Evolutionary conservation across 2,329 filamentous ascomycete genomes (phyloP), one percentile per base, ranked within the genome.

Genomic region (Fusarium citri): DNA sequence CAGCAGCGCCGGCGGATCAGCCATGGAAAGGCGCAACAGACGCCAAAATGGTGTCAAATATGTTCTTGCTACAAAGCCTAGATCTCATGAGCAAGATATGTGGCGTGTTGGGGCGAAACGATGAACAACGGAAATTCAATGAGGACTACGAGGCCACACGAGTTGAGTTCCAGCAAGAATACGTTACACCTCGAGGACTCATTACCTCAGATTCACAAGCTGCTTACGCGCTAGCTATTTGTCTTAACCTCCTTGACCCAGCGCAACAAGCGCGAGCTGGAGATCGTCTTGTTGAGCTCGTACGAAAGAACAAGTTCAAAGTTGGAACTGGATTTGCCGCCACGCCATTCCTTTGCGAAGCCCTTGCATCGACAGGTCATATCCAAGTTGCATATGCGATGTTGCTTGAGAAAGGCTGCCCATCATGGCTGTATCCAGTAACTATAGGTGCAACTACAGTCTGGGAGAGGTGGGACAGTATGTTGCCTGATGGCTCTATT

Each of bases 401-500:
- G 83, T 75, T 86, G 4, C 75, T 82, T 15, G 79, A 84, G 66
- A 80, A 77, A 8, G 71, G 76, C 6, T 80, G 80, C 2, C 84
- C 83, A 0, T 82, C 79, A 1, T 86, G 84, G 84, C 71, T 86
- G 2, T 85, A 84, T 63, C 83, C 81, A 6, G 80, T 86, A 15
- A 78, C 77, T 3, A 81, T 83, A 80, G 78, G 77, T 25, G 83
- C 80, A 0, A 86, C 84, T 0, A 85, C 83, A 0, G 83, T 82
- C 0, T 86, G 83, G 84, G 84, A 86, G 67, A 78, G 84, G 5
- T 86, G 84, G 84, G 82, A 86, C 61, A 81, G 79, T 37, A 76
- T 85, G 47, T 71, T 84, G 1, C 76, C 80, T 0, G 76, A 85
- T 56, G 83, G 83, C 0, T 76, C 66, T 2, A 74, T 85, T 10